Percentiles rank a stretch among this genome's conserved stretches.
phyloP scores from a whole-genome alignment of 768 basidiomycete species.

The Saitozyma podzolica region DNA sequence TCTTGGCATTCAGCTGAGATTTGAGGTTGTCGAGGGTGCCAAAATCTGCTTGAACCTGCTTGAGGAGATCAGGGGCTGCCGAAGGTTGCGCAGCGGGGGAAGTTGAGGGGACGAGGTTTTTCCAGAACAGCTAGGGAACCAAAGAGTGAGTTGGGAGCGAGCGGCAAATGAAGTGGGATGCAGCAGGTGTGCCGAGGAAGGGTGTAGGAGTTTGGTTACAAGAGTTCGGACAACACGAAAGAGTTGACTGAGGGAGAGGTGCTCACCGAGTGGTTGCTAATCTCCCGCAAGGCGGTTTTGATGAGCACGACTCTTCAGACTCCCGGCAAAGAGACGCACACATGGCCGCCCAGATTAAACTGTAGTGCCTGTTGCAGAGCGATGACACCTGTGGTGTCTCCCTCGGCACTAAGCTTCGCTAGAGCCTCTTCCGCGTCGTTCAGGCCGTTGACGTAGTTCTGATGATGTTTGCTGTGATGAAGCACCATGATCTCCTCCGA shows the following conservation, averaged over 20 bases:
- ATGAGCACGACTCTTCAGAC: too few species aligned
- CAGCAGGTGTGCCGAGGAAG: too few species aligned
- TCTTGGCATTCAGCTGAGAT: slow-evolving; percentile 79
- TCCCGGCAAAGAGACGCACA: slow-evolving; percentile 24
- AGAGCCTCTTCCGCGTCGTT: slow-evolving; percentile 84
- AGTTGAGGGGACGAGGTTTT: slow-evolving; percentile 78
- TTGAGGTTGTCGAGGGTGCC: slow-evolving; percentile 71
- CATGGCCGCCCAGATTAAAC: slow-evolving; percentile 90
- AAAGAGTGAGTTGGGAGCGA: background rate
- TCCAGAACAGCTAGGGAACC: slow-evolving; percentile 76
- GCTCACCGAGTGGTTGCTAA: slow-evolving; percentile 60
- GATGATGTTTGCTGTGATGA: slow-evolving; percentile 93
- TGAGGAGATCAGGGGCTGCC: slow-evolving; percentile 66
- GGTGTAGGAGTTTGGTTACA: too few species aligned
- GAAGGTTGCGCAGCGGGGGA: slow-evolving; percentile 58
- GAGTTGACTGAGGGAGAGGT: too few species aligned
- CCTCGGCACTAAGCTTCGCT: slow-evolving; percentile 54
- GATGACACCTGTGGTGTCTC: slow-evolving; percentile 75
- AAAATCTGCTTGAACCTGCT: slow-evolving; percentile 56
- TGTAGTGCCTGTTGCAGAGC: slow-evolving; percentile 86
- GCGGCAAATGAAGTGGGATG: background rate
- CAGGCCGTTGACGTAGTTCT: slow-evolving; percentile 87
- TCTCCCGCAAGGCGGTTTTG: background rate
- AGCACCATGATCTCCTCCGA: slow-evolving; percentile 87
- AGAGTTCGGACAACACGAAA: too few species aligned